These are phyloP conservation scores for Brassica cretica DNA, from an alignment of 345 rosid species.

Conservation along the genomic window DNA sequence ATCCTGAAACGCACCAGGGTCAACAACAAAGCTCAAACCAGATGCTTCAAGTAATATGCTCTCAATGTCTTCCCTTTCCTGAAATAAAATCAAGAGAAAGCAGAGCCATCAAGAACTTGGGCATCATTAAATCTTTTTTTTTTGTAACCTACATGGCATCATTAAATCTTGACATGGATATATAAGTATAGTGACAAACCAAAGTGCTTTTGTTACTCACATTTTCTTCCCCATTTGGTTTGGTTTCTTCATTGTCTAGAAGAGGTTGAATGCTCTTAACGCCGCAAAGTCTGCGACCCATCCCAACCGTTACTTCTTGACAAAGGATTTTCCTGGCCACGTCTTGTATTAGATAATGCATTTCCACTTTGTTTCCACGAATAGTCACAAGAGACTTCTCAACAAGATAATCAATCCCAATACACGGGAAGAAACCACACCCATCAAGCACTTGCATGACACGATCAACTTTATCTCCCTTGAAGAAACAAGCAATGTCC, in stretches of 20 bases:
- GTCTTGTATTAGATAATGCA: conserved; percentile 31
- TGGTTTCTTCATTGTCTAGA: conserved; percentile 12
- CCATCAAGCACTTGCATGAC: conserved; percentile 19
- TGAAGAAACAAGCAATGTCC: conserved; percentile 38
- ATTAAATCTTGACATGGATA: background rate
- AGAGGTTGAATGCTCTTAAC: background rate
- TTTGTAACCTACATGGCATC: background rate
- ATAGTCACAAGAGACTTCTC: conserved; percentile 29
- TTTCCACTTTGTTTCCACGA: background rate
- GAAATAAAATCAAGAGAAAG: background rate
- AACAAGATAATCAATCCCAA: conserved; percentile 31
- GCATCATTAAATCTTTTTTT: background rate
- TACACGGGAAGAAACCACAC: conserved; percentile 9
- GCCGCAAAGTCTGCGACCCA: conserved; percentile 10
- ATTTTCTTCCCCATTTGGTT: background rate
- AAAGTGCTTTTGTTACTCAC: background rate
- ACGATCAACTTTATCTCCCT: background rate
- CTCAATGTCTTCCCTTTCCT: background rate
- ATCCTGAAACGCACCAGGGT: background rate
- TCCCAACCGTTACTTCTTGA: conserved; percentile 11
- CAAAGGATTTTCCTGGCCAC: conserved; percentile 3
- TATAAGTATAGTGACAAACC: background rate
- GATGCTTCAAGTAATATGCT: background rate
- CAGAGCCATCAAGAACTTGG: background rate
- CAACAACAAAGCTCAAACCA: background rate